phyloP scores from a whole-genome alignment of 495 filamentous ascomycete genomes.

The Pseudotulostoma volvatum region DNA sequence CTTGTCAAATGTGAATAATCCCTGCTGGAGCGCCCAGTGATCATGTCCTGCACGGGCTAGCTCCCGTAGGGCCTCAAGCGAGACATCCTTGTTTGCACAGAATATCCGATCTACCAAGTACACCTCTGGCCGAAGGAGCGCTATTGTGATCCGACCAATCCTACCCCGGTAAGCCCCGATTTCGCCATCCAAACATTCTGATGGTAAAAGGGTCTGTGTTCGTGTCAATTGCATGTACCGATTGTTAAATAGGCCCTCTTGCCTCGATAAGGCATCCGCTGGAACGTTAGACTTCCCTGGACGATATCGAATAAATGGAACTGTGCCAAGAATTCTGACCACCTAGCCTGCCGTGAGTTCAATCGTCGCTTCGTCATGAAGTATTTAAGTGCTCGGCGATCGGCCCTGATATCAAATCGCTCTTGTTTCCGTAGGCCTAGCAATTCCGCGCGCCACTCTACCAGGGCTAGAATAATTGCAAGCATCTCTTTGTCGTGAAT shows the following conservation, averaged over 20 bases:
- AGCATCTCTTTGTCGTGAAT: constrained; percentile 20
- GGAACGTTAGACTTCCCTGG: constrained; percentile 5
- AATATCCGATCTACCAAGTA: no score
- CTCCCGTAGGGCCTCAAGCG: no score
- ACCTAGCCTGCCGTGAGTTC: constrained; percentile 7
- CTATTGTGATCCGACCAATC: no score
- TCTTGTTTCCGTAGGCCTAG: constrained; percentile 5
- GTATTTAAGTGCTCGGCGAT: constrained; percentile 14
- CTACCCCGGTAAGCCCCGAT: background rate
- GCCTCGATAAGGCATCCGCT: background rate
- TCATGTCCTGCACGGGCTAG: no score
- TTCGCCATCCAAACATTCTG: background rate
- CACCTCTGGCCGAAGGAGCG: no score
- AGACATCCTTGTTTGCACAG: no score
- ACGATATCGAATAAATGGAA: constrained; percentile 16
- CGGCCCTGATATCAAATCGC: constrained; percentile 4
- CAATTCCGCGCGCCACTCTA: constrained; percentile 13
- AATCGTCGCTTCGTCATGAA: constrained; percentile 11
- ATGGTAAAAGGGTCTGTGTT: background rate
- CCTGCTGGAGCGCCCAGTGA: no score
- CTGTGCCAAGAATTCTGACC: constrained; percentile 10
- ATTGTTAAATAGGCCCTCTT: background rate
- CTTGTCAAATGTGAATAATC: no score
- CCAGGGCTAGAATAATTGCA: constrained; percentile 11
- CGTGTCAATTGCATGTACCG: background rate